Evolutionary conservation across 2,329 filamentous ascomycete genomes (phyloP).

Genomic region (Emergomyces africanus): DNA sequence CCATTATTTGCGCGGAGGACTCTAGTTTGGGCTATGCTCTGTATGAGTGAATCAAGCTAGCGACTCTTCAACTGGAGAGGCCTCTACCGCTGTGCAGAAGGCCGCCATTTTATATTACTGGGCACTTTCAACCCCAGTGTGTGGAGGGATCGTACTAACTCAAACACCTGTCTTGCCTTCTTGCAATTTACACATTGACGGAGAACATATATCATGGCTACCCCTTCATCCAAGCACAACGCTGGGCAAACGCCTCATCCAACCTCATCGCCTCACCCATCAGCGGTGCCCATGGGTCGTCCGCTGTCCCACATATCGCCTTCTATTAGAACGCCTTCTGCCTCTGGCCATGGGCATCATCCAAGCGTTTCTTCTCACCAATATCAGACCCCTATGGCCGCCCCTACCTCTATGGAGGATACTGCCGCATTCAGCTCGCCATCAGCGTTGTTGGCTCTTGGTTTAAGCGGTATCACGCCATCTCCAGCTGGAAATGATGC

Average conservation of each 20-base stretch:
- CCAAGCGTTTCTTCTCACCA: slow-evolving; percentile 28
- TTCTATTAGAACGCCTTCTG: slow-evolving; percentile 32
- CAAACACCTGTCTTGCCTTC: background rate
- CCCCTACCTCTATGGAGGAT: slow-evolving; percentile 25
- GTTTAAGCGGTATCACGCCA: slow-evolving; percentile 29
- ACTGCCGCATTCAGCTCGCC: slow-evolving; percentile 33
- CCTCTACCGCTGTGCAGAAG: background rate
- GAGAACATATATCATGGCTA: slow-evolving; percentile 25
- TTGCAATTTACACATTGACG: background rate
- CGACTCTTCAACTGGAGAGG: background rate
- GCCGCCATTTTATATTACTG: background rate
- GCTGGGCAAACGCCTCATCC: slow-evolving; percentile 31
- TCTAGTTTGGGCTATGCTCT: background rate
- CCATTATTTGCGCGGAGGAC: background rate
- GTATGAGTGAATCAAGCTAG: background rate
- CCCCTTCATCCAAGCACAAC: slow-evolving; percentile 31
- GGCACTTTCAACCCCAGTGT: background rate
- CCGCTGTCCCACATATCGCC: slow-evolving; percentile 34
- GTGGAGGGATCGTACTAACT: background rate
- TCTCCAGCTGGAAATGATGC: slow-evolving; percentile 27
- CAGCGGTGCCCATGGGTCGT: slow-evolving; percentile 26
- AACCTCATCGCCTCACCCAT: slow-evolving; percentile 32
- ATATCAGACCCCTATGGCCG: slow-evolving; percentile 31
- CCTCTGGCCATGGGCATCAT: slow-evolving; percentile 25
- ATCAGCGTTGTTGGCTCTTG: slow-evolving; percentile 32